A percentile compares a stretch with the other conserved stretches of the same genome.
These are phyloP conservation scores for Kodamaea suecica DNA, from an alignment of 1,139 yeast genomes.

Conservation along the genomic window DNA sequence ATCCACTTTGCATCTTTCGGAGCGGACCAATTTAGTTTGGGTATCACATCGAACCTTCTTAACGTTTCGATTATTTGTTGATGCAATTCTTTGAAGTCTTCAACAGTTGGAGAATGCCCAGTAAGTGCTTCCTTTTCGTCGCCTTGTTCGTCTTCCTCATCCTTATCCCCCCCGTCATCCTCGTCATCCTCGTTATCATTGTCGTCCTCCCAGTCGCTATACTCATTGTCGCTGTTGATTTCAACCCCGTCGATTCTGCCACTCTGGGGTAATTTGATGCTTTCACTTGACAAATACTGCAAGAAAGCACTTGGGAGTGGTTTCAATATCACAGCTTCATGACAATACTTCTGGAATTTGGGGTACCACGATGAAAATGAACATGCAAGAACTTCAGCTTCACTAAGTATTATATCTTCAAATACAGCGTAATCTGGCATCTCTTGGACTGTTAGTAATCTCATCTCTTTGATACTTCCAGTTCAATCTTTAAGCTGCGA, in stretches of 20 bases:
- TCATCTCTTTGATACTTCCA: too few relatives aligned
- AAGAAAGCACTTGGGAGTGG: constrained; percentile 70
- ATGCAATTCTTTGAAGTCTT: constrained; percentile 59
- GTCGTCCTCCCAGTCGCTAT: constrained; percentile 65
- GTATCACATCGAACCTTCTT: constrained; percentile 57
- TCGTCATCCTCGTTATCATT: constrained; percentile 28
- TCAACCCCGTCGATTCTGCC: constrained; percentile 33
- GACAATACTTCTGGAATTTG: constrained; percentile 47
- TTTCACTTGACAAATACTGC: constrained; percentile 71
- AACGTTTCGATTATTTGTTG: constrained; percentile 40
- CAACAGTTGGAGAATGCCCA: constrained; percentile 38
- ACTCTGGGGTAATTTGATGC: constrained; percentile 62
- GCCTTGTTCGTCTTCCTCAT: constrained; percentile 6
- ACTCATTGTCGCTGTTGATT: constrained; percentile 56
- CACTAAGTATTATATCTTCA: constrained; percentile 37
- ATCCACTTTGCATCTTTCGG: constrained; percentile 97
- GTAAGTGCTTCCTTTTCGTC: constrained; percentile 12
- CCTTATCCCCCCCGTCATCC: constrained; percentile 11
- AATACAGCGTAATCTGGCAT: constrained; percentile 19
- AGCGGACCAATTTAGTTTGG: constrained; percentile 94
- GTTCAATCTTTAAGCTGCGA: too few relatives aligned
- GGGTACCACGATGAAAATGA: constrained; percentile 73
- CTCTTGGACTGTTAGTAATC: too few relatives aligned
- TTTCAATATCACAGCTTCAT: constrained; percentile 52
- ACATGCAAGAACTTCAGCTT: constrained; percentile 60